Conservation (phyloP, 352 stramenopile genomes). For the Phytophthora colocasiae region DNA sequence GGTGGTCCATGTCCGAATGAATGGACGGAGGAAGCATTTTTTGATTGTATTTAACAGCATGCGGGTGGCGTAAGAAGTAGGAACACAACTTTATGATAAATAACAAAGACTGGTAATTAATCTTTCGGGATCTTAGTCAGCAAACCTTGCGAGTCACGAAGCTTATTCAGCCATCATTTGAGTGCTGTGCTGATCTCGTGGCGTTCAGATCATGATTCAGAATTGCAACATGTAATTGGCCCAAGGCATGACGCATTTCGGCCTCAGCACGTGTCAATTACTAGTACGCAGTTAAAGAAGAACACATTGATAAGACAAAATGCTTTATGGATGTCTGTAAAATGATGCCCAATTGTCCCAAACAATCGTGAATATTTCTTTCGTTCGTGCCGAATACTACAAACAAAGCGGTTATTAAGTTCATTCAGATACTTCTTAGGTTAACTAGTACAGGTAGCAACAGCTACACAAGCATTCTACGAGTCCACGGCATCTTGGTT, state of each 20-base stretch:
- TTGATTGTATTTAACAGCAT: constrained; percentile 25
- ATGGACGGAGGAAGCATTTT: neutral
- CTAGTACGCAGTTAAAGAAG: too few species aligned
- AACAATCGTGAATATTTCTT: too few species aligned
- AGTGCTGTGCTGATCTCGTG: too few species aligned
- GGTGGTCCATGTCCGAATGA: constrained; percentile 26
- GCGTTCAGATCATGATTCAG: too few species aligned
- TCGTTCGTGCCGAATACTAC: too few species aligned
- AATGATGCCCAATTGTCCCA: too few species aligned
- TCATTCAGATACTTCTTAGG: too few species aligned
- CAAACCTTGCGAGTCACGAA: neutral
- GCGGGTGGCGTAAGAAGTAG: neutral
- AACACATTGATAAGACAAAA: too few species aligned
- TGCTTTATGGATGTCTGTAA: too few species aligned
- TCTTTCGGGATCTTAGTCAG: neutral
- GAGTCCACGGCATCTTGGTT: neutral
- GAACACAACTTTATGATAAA: neutral
- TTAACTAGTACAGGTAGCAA: too few species aligned
- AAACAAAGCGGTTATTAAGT: too few species aligned
- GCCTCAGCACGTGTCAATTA: neutral
- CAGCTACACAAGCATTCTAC: too few species aligned
- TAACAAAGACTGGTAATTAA: neutral
- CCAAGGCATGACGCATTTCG: neutral
- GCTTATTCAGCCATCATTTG: neutral
- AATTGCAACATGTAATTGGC: neutral